Conservation (phyloP, 495 filamentous ascomycete genomes). For the Delitschia confertaspora region DNA sequence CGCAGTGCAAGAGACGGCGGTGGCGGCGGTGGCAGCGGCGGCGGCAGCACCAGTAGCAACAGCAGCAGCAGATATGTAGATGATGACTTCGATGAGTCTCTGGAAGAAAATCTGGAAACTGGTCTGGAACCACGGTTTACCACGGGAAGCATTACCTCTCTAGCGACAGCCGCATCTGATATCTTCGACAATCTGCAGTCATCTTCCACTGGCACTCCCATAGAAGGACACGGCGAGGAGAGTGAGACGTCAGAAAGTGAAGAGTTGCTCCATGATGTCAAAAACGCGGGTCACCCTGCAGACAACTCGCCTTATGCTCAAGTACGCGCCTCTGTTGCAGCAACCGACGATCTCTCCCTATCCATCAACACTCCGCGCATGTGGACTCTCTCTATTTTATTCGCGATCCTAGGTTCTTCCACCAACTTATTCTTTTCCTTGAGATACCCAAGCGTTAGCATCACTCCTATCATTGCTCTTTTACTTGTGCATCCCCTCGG, state of each 20-base stretch:
- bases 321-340: slow-evolving; percentile 68
- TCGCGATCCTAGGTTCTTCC: slow-evolving; percentile 68
- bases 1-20: slow-evolving; percentile 10
- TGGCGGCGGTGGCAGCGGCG: no score
- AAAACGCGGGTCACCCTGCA: slow-evolving; percentile 1
- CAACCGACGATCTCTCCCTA: slow-evolving; percentile 59
- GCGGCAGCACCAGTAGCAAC: no score
- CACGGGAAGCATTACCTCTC: slow-evolving; percentile 2
- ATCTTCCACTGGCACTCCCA: slow-evolving; percentile 18
- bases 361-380: slow-evolving; percentile 84
- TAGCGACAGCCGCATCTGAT: slow-evolving; percentile 1
- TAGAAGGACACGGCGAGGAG: slow-evolving; percentile 9
- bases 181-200: slow-evolving; percentile 20
- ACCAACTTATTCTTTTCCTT: slow-evolving; percentile 79
- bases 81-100: slow-evolving; percentile 2
- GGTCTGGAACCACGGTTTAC: slow-evolving; percentile 21
- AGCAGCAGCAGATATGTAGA: slow-evolving; percentile 3
- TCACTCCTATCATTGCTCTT: slow-evolving; percentile 76
- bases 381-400: slow-evolving; percentile 71
- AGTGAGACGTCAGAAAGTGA: slow-evolving; percentile 14
- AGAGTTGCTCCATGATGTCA: slow-evolving; percentile 14
- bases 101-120: slow-evolving; percentile 19
- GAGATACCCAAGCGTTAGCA: slow-evolving; percentile 77
- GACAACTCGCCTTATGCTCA: slow-evolving; percentile 29
- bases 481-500: slow-evolving; percentile 75